Conservation (phyloP, 106 monocot genomes). For the Dendrobium nobile region DNA sequence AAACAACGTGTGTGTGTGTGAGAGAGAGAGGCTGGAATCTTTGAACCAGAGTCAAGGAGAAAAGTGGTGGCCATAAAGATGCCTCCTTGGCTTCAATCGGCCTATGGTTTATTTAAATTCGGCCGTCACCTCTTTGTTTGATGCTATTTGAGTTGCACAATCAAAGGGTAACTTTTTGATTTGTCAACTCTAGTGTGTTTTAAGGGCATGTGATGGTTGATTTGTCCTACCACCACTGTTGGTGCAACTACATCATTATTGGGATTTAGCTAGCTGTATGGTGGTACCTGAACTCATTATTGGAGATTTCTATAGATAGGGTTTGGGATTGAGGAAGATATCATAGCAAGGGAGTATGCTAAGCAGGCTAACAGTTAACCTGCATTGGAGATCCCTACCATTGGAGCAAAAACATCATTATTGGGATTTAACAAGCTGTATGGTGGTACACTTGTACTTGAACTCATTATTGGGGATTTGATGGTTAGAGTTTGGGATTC, state of each 20-base stretch:
- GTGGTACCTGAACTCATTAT: not conserved
- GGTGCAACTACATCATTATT: not conserved
- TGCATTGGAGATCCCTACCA: constrained; percentile 41
- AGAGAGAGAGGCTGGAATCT: not conserved
- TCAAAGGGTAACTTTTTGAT: not conserved
- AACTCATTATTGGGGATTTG: not conserved
- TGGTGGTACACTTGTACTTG: not conserved
- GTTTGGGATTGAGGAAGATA: constrained; percentile 15
- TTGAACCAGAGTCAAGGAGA: not conserved
- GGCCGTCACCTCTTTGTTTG: not conserved
- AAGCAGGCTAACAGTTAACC: constrained; percentile 49
- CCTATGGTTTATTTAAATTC: not conserved
- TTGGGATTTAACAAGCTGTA: not conserved
- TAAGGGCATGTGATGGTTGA: constrained; percentile 48
- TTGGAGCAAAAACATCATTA: constrained; percentile 6
- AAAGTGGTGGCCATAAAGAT: not conserved
- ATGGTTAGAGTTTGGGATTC: constrained; percentile 21
- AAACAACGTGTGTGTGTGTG: no score
- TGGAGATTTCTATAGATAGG: constrained; percentile 5
- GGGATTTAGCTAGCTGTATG: not conserved
- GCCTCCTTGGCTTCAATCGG: not conserved
- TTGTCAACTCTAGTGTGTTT: constrained; percentile 44
- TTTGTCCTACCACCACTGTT: constrained; percentile 23
- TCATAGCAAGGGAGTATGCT: constrained; percentile 31
- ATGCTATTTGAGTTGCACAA: not conserved